Base-by-base conservation (phyloP, 2,329 filamentous ascomycete species). In the Aspergillus ruber region DNA sequence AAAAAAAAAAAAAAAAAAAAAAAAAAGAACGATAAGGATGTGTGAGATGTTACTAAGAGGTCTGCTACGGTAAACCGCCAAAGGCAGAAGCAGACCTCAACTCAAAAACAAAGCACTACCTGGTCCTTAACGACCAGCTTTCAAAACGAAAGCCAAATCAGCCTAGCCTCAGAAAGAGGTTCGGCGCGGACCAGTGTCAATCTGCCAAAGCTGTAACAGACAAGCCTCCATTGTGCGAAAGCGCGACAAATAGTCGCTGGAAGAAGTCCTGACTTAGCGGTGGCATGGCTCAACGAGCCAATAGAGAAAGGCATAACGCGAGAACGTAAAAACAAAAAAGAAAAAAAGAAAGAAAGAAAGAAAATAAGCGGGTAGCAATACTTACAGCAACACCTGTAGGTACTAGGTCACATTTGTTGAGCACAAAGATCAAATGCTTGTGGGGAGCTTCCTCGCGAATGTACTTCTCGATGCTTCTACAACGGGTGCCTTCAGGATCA, bases 171-270 rank as follows among this genome's bases (percentile, higher is more conserved):
- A 81, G 75, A 81, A 80, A 73, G 78, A 77, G 75, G 70, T 73
- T 74, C 70, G 75, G 77, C 75, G 77, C 82, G 85, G 86, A 83
- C 78, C 74, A 76, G 77, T 78, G 77, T 96, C 77, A 70, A 84
- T 98, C 82, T 97, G 85, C 93, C 93, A 96, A 88, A 83, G 86
- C 86, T 89, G 88, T 98, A 98, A 98, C 93, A 94, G 90, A 88
- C 80, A 73, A 73, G 73, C 77, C 82, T 84, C 84, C 88, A 93
- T 83, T 69, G 78, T 70, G 67, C 74, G 69, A 66, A 77, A 72
- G 36, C 70, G 75, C 67, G 67, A 64, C 62, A 73, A 50, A 43
- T 67, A 70, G 73, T 74, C 79, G 82, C 74, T 73, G 75, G 84
- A 82, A 80, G 81, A 77, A 76, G 82, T 76, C 84, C 85, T 88